These are phyloP conservation scores for Daldinia eschscholtzii DNA, from an alignment of 2,329 filamentous ascomycete species.

Conservation along the genomic window DNA sequence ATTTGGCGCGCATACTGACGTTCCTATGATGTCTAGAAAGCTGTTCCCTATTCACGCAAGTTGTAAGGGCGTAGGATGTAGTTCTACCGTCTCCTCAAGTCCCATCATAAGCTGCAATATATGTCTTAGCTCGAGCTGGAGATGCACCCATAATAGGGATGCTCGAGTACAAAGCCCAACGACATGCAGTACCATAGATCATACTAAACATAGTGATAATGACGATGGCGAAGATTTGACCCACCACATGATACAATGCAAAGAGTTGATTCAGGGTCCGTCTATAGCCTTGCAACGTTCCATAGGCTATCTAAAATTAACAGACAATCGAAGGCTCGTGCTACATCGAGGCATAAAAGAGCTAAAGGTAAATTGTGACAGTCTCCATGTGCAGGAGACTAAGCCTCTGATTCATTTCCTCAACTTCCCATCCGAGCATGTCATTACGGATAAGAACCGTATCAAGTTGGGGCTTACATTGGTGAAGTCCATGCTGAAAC, in stretches of 20 bases:
- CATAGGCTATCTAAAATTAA: not conserved
- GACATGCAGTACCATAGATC: too few relatives aligned
- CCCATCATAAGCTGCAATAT: too few relatives aligned
- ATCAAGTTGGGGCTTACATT: constrained; percentile 18
- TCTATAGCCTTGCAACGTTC: not conserved
- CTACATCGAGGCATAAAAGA: not conserved
- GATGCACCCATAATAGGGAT: too few relatives aligned
- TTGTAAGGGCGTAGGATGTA: not conserved
- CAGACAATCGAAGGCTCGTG: not conserved
- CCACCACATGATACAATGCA: not conserved
- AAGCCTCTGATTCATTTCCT: not conserved
- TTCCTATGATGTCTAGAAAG: not conserved
- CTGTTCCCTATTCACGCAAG: not conserved
- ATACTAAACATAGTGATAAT: too few relatives aligned
- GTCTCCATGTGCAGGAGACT: not conserved
- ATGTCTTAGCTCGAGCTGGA: too few relatives aligned
- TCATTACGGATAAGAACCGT: not conserved
- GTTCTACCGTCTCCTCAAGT: not conserved
- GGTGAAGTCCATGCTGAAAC: constrained; percentile 28
- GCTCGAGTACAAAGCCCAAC: too few relatives aligned
- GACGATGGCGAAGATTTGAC: not conserved
- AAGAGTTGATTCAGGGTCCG: not conserved
- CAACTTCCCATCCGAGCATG: not conserved
- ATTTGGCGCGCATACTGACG: too few relatives aligned
- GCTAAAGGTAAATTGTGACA: not conserved